Evolutionary conservation across 768 basidiomycete genomes (phyloP).

Genomic region (Serpula lacrymans): DNA sequence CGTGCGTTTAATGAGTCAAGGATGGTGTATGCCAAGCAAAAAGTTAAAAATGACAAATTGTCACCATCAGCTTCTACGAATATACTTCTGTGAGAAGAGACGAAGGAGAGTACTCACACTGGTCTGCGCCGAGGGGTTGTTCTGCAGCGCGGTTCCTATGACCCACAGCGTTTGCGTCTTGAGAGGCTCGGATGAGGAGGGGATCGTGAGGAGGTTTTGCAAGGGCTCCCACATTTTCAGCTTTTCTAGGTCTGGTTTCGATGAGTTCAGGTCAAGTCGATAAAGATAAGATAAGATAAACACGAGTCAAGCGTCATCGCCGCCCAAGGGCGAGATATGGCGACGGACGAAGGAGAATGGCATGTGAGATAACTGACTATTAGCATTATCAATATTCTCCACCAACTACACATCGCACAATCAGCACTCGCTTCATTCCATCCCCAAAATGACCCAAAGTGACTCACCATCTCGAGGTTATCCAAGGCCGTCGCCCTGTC

Average conservation of each 20-base stretch:
- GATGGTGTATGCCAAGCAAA: background rate
- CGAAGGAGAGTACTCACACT: conserved; percentile 44
- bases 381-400: conserved; percentile 90
- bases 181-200: conserved; percentile 54
- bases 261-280: background rate
- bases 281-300: background rate
- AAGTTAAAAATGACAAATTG: background rate
- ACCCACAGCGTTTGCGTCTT: conserved; percentile 78
- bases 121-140: conserved; percentile 81
- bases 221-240: conserved; percentile 79
- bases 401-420: conserved; percentile 52
- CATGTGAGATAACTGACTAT: conserved; percentile 56
- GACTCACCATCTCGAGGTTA: conserved; percentile 79
- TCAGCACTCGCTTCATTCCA: background rate
- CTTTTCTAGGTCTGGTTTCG: conserved; percentile 60
- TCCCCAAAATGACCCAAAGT: background rate
- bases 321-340: too few species aligned
- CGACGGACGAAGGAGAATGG: too few species aligned
- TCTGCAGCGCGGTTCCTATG: conserved; percentile 84
- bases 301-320: too few species aligned
- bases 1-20: conserved; percentile 4
- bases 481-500: conserved; percentile 71
- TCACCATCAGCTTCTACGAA: too few species aligned
- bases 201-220: conserved; percentile 55
- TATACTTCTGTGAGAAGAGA: too few species aligned